phyloP scores from a whole-genome alignment of 73 alveolate species.

The Paramecium primaurelia region DNA sequence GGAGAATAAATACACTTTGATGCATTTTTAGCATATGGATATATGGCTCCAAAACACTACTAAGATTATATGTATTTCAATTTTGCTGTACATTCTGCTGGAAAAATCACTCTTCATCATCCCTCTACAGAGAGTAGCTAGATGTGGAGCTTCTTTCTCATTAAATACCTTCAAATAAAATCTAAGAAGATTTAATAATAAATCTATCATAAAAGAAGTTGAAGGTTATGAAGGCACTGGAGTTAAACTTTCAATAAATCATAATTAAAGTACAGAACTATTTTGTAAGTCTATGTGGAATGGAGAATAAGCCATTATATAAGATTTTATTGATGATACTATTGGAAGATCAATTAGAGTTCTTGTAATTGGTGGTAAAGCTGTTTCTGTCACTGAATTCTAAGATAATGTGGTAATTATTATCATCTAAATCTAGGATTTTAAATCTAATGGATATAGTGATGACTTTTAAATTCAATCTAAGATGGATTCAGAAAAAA shows the following conservation, averaged over 20 bases:
- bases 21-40: conserved; percentile 27
- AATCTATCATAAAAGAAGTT: background rate
- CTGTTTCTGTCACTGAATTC: background rate
- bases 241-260: background rate
- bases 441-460: conserved; percentile 14
- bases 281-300: background rate
- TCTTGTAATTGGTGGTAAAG: background rate
- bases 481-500: background rate
- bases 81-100: conserved; percentile 16
- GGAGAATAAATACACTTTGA: background rate
- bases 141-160: background rate
- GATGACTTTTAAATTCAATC: background rate
- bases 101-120: background rate
- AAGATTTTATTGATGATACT: background rate
- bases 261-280: background rate
- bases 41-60: background rate
- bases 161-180: background rate
- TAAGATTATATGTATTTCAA: background rate
- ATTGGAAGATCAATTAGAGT: conserved; percentile 25
- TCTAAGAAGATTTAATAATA: background rate
- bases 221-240: conserved; percentile 22
- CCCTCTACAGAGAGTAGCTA: background rate
- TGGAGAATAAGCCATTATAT: background rate
- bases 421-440: background rate
- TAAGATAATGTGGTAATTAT: background rate